Evolutionary conservation across 768 basidiomycete genomes (phyloP).

Genomic region (Pisolithus albus): DNA sequence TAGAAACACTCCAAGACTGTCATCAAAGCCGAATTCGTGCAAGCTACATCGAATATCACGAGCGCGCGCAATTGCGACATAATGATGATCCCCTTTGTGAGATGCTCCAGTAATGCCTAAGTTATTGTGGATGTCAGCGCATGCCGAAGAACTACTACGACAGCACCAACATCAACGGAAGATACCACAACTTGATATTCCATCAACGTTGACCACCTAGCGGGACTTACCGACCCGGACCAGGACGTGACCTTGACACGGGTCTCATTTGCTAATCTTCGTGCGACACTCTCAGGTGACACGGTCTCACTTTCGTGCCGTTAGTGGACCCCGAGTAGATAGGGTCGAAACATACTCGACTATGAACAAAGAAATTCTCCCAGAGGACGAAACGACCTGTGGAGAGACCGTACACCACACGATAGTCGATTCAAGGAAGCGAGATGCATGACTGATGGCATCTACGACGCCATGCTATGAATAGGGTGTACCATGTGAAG

Average conservation of each 20-base stretch:
- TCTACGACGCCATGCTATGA: slow-evolving; percentile 10
- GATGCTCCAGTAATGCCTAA: slow-evolving; percentile 36
- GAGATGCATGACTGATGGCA: slow-evolving; percentile 10
- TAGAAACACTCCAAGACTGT: slow-evolving; percentile 44
- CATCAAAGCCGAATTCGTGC: slow-evolving; percentile 34
- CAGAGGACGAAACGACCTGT: neutral
- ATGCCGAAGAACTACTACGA: neutral
- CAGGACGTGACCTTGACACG: neutral
- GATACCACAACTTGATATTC: slow-evolving; percentile 33
- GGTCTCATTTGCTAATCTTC: neutral
- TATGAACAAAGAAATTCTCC: slow-evolving; percentile 13
- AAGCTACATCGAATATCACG: slow-evolving; percentile 38
- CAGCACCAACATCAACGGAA: slow-evolving; percentile 32
- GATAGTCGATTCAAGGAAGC: slow-evolving; percentile 15
- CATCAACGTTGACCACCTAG: neutral
- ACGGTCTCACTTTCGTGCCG: neutral
- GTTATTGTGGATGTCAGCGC: slow-evolving; percentile 1
- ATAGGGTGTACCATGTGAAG: neutral
- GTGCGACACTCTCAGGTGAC: neutral
- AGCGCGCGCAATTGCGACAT: slow-evolving; percentile 41
- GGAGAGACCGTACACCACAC: neutral
- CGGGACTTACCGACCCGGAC: neutral
- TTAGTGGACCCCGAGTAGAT: neutral
- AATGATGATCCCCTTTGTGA: slow-evolving; percentile 31
- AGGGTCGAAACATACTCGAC: slow-evolving; percentile 11